phyloP scores from a whole-genome alignment of 169 alveolate genomes.

The Plasmodium vivax region DNA sequence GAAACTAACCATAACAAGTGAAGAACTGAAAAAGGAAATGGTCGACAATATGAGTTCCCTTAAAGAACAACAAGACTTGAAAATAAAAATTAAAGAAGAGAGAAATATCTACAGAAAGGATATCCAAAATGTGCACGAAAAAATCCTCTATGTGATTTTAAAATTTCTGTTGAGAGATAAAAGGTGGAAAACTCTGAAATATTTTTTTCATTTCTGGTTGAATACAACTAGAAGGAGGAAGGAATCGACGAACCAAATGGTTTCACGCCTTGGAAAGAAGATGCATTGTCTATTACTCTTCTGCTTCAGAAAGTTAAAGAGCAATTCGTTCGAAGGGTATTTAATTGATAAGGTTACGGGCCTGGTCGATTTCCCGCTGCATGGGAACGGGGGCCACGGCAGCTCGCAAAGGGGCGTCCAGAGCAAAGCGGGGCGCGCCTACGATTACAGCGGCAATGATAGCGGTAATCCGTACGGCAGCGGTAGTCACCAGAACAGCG shows the following conservation, averaged over 20 bases:
- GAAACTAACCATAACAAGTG: conserved; percentile 59
- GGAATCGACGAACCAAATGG: conserved; percentile 36
- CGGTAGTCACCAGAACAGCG: neutral
- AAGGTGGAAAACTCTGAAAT: conserved; percentile 26
- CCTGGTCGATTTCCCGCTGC: neutral
- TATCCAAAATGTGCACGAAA: conserved; percentile 13
- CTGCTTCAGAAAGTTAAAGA: conserved; percentile 40
- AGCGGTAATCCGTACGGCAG: neutral
- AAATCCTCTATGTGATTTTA: conserved; percentile 32
- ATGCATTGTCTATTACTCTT: conserved; percentile 23
- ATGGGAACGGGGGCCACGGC: neutral
- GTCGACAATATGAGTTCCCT: conserved; percentile 60
- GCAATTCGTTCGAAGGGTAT: conserved; percentile 24
- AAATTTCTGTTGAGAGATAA: conserved; percentile 29
- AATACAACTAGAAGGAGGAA: conserved; percentile 14
- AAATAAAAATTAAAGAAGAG: conserved; percentile 60
- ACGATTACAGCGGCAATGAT: neutral
- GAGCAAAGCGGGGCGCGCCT: neutral
- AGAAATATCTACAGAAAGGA: conserved; percentile 65
- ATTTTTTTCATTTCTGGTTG: conserved; percentile 28
- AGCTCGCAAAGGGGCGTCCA: neutral
- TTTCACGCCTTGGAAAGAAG: conserved; percentile 18
- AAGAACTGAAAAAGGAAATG: conserved; percentile 68
- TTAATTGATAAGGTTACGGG: conserved; percentile 16
- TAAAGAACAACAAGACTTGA: conserved; percentile 48